Conservation (phyloP, 495 filamentous ascomycete genomes). For the Penicillium herquei region DNA sequence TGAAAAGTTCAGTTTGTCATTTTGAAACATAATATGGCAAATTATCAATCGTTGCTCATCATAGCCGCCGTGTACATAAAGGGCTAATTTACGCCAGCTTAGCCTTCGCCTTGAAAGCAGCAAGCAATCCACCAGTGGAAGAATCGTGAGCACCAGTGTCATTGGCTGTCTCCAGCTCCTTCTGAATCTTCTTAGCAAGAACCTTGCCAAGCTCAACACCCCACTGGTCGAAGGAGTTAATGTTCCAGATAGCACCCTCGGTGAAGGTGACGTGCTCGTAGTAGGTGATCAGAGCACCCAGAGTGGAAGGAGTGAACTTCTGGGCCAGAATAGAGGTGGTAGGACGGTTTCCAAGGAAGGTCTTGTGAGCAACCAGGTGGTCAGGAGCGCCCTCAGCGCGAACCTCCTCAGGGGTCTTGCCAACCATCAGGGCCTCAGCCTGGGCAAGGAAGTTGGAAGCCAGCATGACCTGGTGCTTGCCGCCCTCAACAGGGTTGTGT, state of each 20-base stretch:
- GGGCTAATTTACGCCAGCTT: constrained; percentile 37
- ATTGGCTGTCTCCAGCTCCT: constrained; percentile 73
- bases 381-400: constrained; percentile 83
- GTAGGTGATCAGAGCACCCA: constrained; percentile 95
- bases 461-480: constrained; percentile 97
- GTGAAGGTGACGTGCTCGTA: constrained; percentile 99
- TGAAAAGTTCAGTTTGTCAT: neutral
- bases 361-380: constrained; percentile 92
- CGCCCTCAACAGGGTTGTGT: constrained; percentile 90
- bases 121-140: constrained; percentile 83
- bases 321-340: constrained; percentile 93
- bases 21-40: no score
- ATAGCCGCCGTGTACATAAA: constrained; percentile 18
- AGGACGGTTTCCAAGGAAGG: constrained; percentile 95
- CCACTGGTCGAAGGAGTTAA: constrained; percentile 99
- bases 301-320: constrained; percentile 89
- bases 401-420: constrained; percentile 89
- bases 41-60: constrained; percentile 29
- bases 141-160: constrained; percentile 71
- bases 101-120: constrained; percentile 76
- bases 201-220: constrained; percentile 97
- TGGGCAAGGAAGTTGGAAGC: constrained; percentile 98
- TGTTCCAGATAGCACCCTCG: constrained; percentile 97
- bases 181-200: constrained; percentile 85
- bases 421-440: constrained; percentile 97